Conservation (phyloP, 148 eudicot species). For the Rhododendron henanense region DNA sequence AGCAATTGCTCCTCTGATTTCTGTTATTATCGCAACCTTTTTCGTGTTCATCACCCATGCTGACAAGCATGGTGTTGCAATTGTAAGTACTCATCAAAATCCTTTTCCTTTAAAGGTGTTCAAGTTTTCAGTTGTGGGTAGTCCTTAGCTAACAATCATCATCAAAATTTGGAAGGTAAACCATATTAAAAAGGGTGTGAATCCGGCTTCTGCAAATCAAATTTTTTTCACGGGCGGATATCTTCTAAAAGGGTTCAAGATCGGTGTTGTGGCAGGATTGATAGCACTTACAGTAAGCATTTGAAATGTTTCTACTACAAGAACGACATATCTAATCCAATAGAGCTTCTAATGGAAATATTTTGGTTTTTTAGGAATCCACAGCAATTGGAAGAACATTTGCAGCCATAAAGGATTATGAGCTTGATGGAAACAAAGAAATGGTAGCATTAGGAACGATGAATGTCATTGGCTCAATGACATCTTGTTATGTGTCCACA, state of each 20-base stretch:
- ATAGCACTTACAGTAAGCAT: slow-evolving; percentile 66
- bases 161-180: slow-evolving; percentile 36
- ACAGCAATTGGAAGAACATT: slow-evolving; percentile 85
- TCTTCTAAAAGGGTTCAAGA: slow-evolving; percentile 52
- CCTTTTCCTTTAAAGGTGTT: not conserved
- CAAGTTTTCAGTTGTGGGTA: not conserved
- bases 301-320: not conserved
- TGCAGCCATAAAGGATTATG: slow-evolving; percentile 75
- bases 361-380: slow-evolving; percentile 50
- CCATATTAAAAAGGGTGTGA: slow-evolving; percentile 59
- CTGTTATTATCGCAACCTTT: slow-evolving; percentile 69
- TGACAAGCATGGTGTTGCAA: slow-evolving; percentile 64
- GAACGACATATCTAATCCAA: not conserved
- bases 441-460: slow-evolving; percentile 85
- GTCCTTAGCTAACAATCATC: not conserved
- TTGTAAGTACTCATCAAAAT: slow-evolving; percentile 36
- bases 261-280: slow-evolving; percentile 76
- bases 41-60: slow-evolving; percentile 65
- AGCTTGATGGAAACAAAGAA: slow-evolving; percentile 91
- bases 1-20: slow-evolving; percentile 77
- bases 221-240: slow-evolving; percentile 52
- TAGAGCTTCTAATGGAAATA: not conserved
- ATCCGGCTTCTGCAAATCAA: slow-evolving; percentile 50
- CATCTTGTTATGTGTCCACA: slow-evolving; percentile 84
- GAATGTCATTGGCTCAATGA: slow-evolving; percentile 83